A percentile compares a stretch with the other conserved stretches of the same genome.
phyloP scores from a whole-genome alignment of 2,329 filamentous ascomycete species.

The Camillea tinctor region DNA sequence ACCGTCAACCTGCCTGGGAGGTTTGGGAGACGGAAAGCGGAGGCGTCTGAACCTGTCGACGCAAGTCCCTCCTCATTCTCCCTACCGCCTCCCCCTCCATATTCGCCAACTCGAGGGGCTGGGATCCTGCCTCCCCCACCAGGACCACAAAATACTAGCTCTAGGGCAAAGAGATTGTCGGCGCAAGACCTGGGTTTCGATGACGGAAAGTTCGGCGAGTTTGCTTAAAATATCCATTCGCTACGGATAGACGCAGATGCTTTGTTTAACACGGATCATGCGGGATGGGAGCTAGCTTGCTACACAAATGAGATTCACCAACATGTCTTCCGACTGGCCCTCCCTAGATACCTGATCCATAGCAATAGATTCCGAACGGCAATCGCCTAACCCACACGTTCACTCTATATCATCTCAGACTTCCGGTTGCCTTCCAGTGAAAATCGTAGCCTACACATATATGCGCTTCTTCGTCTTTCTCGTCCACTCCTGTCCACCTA shows the following conservation, averaged over 20 bases:
- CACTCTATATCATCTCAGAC: not conserved
- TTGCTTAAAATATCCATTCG: slow-evolving; percentile 45
- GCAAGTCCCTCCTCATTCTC: slow-evolving; percentile 60
- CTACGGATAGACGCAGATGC: slow-evolving; percentile 1
- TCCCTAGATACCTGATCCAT: slow-evolving; percentile 6
- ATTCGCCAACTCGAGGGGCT: slow-evolving; percentile 31
- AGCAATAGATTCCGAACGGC: slow-evolving; percentile 3
- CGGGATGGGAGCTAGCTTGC: not conserved
- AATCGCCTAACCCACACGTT: slow-evolving; percentile 7
- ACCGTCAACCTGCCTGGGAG: slow-evolving; percentile 71
- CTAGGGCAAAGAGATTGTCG: slow-evolving; percentile 58
- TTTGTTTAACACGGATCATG: slow-evolving; percentile 5
- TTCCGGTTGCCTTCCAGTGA: not conserved
- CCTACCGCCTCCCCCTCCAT: slow-evolving; percentile 62
- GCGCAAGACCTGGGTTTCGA: slow-evolving; percentile 75
- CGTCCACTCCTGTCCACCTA: slow-evolving; percentile 1
- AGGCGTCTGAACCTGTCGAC: slow-evolving; percentile 25
- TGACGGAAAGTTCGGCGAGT: slow-evolving; percentile 86
- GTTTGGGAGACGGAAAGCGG: slow-evolving; percentile 49
- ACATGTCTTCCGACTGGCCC: not conserved
- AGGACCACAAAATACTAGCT: slow-evolving; percentile 48
- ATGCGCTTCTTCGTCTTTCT: slow-evolving; percentile 2
- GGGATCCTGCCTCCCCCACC: slow-evolving; percentile 65
- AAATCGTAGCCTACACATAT: slow-evolving; percentile 9
- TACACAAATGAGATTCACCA: slow-evolving; percentile 6